Base-by-base conservation (phyloP, 768 basidiomycete species). In the Roridomyces roridus region DNA sequence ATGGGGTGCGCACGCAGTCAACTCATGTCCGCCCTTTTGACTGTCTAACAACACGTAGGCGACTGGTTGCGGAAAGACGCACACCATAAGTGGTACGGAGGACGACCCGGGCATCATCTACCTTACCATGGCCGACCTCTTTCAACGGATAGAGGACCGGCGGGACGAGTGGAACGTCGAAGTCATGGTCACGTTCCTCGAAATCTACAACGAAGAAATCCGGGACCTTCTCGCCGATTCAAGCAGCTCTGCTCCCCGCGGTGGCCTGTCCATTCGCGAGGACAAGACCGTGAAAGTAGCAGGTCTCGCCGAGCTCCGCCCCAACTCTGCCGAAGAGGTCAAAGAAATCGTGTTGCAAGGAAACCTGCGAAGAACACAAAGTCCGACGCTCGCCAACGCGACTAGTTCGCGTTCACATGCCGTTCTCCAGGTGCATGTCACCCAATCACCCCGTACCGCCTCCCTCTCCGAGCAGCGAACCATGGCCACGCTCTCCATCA, bases 51-150 rank as follows among this genome's bases (percentile, higher is more conserved):
- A 23, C 40, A 44, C 31, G 12, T 54, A 98, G 97, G 97, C 97
- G 21, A 98, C 97, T n/a, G 97, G 97, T n/a, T 98, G 97, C 70
- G 97, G 97, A 62, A 99, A 99, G 75, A 99, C 97, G 5, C 96
- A 98, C 73, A 99, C 97, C 18, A 98, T 99, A 72, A 97, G 94
- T 66, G 96, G 96, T 54, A 89, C 91, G 34, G 88, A 90, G 41
- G 69, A 72, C 20, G 91, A 96, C 70, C 94, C 93, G 17, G 97
- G 97, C 26, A 87, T 97, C 66, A 97, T 98, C 71, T 95, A 98
- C 74, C 82, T 94, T 55, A 94, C 95, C 18, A 98, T 98, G 96
- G 87, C 92, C 40, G 96, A 98, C 73, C 86, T 99, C 60, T 99
- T 98, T 72, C 88, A 90, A 66, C 85, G 89, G 46, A 97, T 99